Conservation (phyloP, 371 early-diverging fungal genomes). For the Circinella minor region DNA sequence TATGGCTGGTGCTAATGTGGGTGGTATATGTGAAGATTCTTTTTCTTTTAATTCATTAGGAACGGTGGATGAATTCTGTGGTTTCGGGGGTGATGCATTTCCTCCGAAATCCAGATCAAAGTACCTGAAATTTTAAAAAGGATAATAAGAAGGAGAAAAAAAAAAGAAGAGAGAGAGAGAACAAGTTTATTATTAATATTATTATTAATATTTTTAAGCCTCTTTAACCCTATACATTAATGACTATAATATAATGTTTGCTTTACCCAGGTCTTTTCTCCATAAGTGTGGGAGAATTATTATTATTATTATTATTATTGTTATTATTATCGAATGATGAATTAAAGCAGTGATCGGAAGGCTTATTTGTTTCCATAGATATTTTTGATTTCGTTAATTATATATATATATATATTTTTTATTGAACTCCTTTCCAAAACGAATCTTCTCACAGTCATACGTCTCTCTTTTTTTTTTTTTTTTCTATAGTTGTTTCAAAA, state of each 20-base stretch:
- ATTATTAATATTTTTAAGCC: no score
- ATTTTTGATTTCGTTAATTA: not conserved
- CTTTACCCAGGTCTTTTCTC: conserved; percentile 16
- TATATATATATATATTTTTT: no score
- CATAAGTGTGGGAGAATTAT: conserved; percentile 17
- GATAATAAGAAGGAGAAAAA: not conserved
- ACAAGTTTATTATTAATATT: no score
- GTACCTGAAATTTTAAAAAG: conserved; percentile 9
- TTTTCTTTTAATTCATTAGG: not conserved
- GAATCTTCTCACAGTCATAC: no score
- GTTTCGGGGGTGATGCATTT: not conserved
- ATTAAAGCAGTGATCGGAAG: no score
- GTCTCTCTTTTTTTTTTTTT: no score
- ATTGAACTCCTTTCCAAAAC: conserved; percentile 7
- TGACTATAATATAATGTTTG: not conserved
- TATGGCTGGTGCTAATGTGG: not conserved
- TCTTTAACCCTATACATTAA: no score
- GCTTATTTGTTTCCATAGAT: no score
- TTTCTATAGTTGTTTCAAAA: no score
- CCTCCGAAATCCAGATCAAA: conserved; percentile 13
- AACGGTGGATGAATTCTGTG: not conserved
- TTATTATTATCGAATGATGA: no score
- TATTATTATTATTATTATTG: not conserved
- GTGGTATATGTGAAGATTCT: not conserved
- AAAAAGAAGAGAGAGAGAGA: no score